Conservation (phyloP, 1,284 basidiomycete species). For the Microstroma glucosiphilum region DNA sequence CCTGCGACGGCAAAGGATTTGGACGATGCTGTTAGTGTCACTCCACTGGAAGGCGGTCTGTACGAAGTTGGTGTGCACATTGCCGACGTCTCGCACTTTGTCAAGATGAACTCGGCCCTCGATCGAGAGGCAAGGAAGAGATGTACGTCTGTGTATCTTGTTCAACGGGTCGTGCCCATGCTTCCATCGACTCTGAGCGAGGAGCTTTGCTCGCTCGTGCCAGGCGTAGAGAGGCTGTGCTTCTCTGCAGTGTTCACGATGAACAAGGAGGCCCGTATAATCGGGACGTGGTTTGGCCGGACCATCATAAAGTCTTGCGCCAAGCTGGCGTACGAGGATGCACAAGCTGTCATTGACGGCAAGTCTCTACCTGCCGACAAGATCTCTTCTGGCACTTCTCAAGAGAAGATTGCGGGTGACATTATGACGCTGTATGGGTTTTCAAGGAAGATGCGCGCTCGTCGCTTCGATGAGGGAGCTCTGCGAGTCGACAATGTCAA, state of each 20-base stretch:
- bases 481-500: conserved; percentile 68
- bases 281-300: conserved; percentile 86
- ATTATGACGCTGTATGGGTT: conserved; percentile 61
- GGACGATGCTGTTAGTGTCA: conserved; percentile 88
- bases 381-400: not conserved
- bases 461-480: conserved; percentile 74
- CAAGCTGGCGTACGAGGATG: conserved; percentile 75
- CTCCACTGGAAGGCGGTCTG: conserved; percentile 78
- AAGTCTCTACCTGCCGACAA: conserved; percentile 40
- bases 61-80: conserved; percentile 89
- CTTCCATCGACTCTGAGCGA: conserved; percentile 83
- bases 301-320: conserved; percentile 85
- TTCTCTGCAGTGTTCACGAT: conserved; percentile 71
- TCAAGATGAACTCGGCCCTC: conserved; percentile 88
- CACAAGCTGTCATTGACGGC: conserved; percentile 74
- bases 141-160: conserved; percentile 91
- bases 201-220: conserved; percentile 82
- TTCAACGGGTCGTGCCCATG: conserved; percentile 94
- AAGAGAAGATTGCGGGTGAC: conserved; percentile 63
- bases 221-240: conserved; percentile 77
- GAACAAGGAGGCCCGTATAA: conserved; percentile 70
- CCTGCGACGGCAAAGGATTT: conserved; percentile 82
- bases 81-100: conserved; percentile 88
- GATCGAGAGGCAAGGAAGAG: conserved; percentile 96
- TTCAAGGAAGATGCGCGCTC: conserved; percentile 66